Conservation (phyloP, 306 rosid species). For the Abrus precatorius region DNA sequence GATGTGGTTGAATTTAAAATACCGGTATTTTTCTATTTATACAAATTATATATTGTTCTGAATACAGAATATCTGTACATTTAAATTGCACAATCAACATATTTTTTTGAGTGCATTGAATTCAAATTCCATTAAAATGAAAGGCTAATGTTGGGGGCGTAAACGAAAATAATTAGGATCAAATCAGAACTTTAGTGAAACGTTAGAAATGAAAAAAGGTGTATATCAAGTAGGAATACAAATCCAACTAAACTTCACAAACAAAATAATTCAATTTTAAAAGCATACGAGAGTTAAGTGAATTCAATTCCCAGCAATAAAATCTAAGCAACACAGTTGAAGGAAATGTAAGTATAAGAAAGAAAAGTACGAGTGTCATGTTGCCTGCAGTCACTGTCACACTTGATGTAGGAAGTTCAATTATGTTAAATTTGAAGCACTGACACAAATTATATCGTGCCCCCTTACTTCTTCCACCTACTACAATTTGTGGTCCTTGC, state of each 20-base stretch:
- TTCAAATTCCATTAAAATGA: too few species aligned
- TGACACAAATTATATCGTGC: neutral
- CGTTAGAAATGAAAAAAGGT: neutral
- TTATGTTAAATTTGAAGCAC: neutral
- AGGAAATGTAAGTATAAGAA: neutral
- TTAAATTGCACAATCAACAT: too few species aligned
- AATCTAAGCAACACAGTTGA: neutral
- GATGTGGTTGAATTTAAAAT: too few species aligned
- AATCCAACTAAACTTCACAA: neutral
- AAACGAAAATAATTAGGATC: neutral
- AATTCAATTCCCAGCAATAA: neutral
- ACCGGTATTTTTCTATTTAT: too few species aligned
- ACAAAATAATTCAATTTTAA: neutral
- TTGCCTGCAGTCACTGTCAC: neutral
- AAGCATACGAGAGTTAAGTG: neutral
- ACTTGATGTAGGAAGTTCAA: constrained; percentile 1
- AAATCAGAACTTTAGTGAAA: neutral
- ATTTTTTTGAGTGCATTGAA: too few species aligned
- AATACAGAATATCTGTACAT: too few species aligned
- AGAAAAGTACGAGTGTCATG: neutral
- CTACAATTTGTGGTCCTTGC: constrained; percentile 27
- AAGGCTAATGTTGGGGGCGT: too few species aligned
- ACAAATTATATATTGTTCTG: too few species aligned
- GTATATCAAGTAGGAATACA: neutral
- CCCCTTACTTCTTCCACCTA: neutral